phyloP scores from a whole-genome alignment of 805 yeast genomes.

The Teunomyces tritomae region DNA sequence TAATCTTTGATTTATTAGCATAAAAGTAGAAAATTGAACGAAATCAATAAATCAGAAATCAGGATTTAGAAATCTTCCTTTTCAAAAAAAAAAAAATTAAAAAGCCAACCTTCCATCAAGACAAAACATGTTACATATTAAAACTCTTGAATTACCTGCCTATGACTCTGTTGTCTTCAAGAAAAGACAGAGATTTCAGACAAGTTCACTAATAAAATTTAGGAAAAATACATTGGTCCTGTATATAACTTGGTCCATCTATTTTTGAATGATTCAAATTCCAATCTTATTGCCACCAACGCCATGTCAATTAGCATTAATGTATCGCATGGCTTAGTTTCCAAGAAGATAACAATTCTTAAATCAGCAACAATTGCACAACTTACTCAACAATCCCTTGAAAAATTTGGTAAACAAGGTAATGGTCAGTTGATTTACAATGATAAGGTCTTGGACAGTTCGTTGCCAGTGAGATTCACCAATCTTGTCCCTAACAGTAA shows the following conservation, averaged over 20 bases:
- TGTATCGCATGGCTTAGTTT: conserved; percentile 14
- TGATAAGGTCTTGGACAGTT: conserved; percentile 28
- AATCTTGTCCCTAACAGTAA: conserved; percentile 34
- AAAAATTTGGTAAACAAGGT: conserved; percentile 23
- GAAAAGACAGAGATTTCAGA: not conserved
- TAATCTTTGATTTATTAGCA: no score
- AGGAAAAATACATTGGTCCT: not conserved
- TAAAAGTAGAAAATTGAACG: no score
- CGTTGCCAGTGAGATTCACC: conserved; percentile 32
- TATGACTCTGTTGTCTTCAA: no score
- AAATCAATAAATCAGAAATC: no score
- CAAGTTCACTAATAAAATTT: not conserved
- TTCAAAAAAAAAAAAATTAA: no score
- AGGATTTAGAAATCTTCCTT: no score
- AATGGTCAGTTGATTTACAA: conserved; percentile 27
- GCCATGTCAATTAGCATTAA: conserved; percentile 24
- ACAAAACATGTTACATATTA: no score
- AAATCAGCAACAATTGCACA: conserved; percentile 27
- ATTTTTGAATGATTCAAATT: not conserved
- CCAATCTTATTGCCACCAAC: not conserved
- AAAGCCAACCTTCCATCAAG: no score
- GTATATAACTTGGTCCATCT: not conserved
- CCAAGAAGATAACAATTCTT: conserved; percentile 28
- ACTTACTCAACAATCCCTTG: conserved; percentile 18
- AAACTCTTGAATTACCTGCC: no score